These are phyloP conservation scores for Cyclotella distinguenda DNA, from an alignment of 108 stramenopile species.

Conservation along the genomic window DNA sequence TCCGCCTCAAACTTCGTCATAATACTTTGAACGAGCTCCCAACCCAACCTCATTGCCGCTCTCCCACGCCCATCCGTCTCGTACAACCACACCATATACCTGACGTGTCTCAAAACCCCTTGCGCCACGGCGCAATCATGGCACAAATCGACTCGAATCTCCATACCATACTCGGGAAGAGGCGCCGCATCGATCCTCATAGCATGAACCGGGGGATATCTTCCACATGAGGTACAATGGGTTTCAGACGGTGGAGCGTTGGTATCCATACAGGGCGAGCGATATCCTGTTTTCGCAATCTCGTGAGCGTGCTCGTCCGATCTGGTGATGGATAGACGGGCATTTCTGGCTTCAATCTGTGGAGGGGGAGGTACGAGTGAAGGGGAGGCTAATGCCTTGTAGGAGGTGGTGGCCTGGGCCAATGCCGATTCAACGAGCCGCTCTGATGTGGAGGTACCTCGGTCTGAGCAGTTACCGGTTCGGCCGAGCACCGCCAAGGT, in stretches of 20 bases:
- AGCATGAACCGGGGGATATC: slow-evolving; percentile 44
- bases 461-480: too few species aligned
- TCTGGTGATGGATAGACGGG: slow-evolving; percentile 6
- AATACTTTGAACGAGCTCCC: slow-evolving; percentile 11
- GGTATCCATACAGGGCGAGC: slow-evolving; percentile 40
- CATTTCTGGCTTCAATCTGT: slow-evolving; percentile 25
- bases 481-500: slow-evolving; percentile 34
- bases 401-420: slow-evolving; percentile 10
- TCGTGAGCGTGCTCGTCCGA: neutral
- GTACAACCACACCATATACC: slow-evolving; percentile 57
- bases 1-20: slow-evolving; percentile 4
- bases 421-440: slow-evolving; percentile 33
- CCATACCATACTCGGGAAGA: slow-evolving; percentile 73
- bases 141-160: slow-evolving; percentile 66
- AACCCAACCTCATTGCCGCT: slow-evolving; percentile 42
- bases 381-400: slow-evolving; percentile 12
- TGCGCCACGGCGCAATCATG: slow-evolving; percentile 63
- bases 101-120: slow-evolving; percentile 67
- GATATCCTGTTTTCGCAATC: slow-evolving; percentile 48
- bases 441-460: neutral
- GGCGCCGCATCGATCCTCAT: slow-evolving; percentile 58
- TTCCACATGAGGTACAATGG: slow-evolving; percentile 38
- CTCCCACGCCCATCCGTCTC: slow-evolving; percentile 59
- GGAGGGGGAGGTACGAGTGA: slow-evolving; percentile 38
- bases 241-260: slow-evolving; percentile 30